phyloP scores from a whole-genome alignment of 345 rosid species.

The Lagerstroemia speciosa region DNA sequence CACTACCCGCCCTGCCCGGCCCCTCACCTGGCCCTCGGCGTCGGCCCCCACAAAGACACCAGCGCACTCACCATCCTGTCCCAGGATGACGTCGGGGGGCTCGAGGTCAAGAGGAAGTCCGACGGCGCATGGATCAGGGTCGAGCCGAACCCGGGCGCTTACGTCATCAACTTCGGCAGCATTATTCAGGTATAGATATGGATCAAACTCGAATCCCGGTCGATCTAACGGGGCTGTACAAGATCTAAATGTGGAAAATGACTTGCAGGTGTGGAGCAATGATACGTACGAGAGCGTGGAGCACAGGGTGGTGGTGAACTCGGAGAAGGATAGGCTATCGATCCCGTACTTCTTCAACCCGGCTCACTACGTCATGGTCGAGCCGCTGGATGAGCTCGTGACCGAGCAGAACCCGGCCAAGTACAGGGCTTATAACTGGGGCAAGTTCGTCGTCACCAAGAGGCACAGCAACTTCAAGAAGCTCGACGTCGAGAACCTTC shows the following conservation, averaged over 20 bases:
- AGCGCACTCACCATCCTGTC: constrained; percentile 22
- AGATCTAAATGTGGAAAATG: background rate
- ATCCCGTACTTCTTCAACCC: constrained; percentile 62
- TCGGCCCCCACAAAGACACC: constrained; percentile 24
- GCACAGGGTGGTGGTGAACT: constrained; percentile 65
- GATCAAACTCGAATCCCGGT: too few species aligned
- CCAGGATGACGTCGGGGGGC: constrained; percentile 31
- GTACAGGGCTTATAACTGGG: constrained; percentile 61
- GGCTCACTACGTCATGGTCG: constrained; percentile 34
- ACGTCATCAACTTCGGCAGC: constrained; percentile 23
- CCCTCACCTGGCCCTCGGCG: constrained; percentile 24
- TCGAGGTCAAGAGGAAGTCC: constrained; percentile 24
- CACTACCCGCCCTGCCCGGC: constrained; percentile 81
- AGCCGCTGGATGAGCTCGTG: constrained; percentile 52
- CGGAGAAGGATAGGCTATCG: constrained; percentile 52
- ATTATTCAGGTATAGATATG: constrained; percentile 25
- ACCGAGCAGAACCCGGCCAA: constrained; percentile 35
- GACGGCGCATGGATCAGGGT: constrained; percentile 32
- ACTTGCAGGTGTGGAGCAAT: constrained; percentile 64
- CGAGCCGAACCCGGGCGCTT: constrained; percentile 22
- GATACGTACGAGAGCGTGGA: constrained; percentile 64
- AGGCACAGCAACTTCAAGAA: constrained; percentile 55
- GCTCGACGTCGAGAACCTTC: constrained; percentile 48
- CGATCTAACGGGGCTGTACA: too few species aligned
- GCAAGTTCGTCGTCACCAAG: constrained; percentile 47